These are phyloP conservation scores for Kwoniella mangroviensis DNA, from an alignment of 768 basidiomycete genomes.

Conservation along the genomic window DNA sequence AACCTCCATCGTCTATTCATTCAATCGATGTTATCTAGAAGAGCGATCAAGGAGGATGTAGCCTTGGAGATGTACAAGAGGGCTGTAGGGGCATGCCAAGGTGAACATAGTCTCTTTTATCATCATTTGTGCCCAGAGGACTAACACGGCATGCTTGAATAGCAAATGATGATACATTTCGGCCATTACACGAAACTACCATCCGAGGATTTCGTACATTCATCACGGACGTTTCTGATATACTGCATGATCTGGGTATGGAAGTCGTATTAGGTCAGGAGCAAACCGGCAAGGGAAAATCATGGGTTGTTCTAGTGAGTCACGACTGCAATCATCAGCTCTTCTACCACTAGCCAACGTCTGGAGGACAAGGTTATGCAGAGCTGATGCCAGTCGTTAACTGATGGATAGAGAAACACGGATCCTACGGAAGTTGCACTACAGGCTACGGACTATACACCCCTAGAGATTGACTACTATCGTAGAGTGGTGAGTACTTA, in stretches of 20 bases:
- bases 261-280: slow-evolving; percentile 36
- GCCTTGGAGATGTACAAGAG: slow-evolving; percentile 51
- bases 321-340: not conserved
- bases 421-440: slow-evolving; percentile 38
- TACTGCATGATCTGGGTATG: slow-evolving; percentile 46
- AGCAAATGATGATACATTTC: slow-evolving; percentile 26
- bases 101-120: slow-evolving; percentile 18
- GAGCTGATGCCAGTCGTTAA: not conserved
- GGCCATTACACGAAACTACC: slow-evolving; percentile 26
- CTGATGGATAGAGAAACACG: slow-evolving; percentile 42
- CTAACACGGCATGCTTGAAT: not conserved
- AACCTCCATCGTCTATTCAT: slow-evolving; percentile 50
- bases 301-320: slow-evolving; percentile 47
- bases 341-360: not conserved
- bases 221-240: slow-evolving; percentile 32
- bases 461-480: slow-evolving; percentile 49
- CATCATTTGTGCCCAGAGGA: slow-evolving; percentile 9
- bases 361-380: not conserved
- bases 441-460: slow-evolving; percentile 42
- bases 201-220: slow-evolving; percentile 32
- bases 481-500: slow-evolving; percentile 42
- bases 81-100: slow-evolving; percentile 37
- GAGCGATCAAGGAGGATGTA: slow-evolving; percentile 39
- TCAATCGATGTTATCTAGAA: slow-evolving; percentile 48
- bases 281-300: slow-evolving; percentile 33